Percentiles rank a stretch among this genome's conserved stretches.
Evolutionary conservation across 2,329 filamentous ascomycete species (phyloP).

Genomic region (Raffaelea albimanens): DNA sequence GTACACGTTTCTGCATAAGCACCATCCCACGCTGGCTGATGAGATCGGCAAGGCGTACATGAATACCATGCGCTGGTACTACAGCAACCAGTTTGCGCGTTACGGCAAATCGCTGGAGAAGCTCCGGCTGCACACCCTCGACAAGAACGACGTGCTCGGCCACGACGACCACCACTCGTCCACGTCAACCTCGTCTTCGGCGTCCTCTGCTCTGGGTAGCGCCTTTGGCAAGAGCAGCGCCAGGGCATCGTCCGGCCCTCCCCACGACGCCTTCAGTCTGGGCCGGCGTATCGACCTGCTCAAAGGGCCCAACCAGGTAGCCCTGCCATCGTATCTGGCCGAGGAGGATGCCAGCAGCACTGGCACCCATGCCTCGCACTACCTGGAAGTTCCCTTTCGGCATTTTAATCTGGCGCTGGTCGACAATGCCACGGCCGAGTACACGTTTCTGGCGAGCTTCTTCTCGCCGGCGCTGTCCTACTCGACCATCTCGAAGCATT

Average conservation of each 20-base stretch:
- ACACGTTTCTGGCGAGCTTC: conserved; percentile 84
- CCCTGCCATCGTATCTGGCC: conserved; percentile 78
- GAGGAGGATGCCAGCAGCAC: conserved; percentile 61
- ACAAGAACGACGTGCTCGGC: conserved; percentile 75
- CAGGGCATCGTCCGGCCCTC: conserved; percentile 32
- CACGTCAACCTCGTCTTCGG: conserved; percentile 27
- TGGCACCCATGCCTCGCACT: conserved; percentile 51
- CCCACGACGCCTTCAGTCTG: conserved; percentile 81
- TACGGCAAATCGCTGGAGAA: conserved; percentile 79
- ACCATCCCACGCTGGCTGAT: conserved; percentile 73
- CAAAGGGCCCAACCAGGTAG: conserved; percentile 60
- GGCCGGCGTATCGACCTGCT: conserved; percentile 79
- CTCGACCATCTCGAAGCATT: conserved; percentile 70
- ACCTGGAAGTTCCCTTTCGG: conserved; percentile 82
- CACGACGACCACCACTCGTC: conserved; percentile 57
- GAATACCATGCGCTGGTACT: conserved; percentile 99
- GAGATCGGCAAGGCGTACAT: conserved; percentile 91
- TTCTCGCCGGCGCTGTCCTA: conserved; percentile 72
- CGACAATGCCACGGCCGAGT: conserved; percentile 91
- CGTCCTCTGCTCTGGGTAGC: not conserved
- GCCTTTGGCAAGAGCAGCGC: not conserved
- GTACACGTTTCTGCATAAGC: conserved; percentile 73
- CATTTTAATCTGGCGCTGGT: conserved; percentile 91
- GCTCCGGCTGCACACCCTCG: conserved; percentile 71
- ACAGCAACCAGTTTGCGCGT: conserved; percentile 78